Evolutionary conservation across 169 alveolate genomes (phyloP).

Genomic region (Plasmodium berghei): DNA sequence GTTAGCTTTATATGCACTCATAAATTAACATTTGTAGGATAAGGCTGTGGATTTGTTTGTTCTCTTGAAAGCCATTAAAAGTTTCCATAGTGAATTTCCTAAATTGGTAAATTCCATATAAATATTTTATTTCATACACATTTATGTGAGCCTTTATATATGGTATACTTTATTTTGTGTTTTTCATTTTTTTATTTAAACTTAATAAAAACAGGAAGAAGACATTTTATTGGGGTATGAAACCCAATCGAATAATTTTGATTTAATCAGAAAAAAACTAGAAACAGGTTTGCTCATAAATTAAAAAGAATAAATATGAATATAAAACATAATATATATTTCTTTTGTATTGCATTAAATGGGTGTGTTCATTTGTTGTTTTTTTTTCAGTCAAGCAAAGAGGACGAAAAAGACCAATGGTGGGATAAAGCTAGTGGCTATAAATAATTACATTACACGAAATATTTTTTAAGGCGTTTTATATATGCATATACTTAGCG

Average conservation of each 20-base stretch:
- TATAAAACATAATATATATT: neutral
- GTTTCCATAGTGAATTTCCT: constrained; percentile 63
- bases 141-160: neutral
- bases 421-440: constrained; percentile 64
- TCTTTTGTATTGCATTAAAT: too few species aligned
- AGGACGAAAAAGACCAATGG: constrained; percentile 83
- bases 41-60: constrained; percentile 86
- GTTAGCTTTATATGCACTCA: too few species aligned
- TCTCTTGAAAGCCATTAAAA: constrained; percentile 79
- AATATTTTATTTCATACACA: neutral
- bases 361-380: neutral
- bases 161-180: neutral
- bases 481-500: neutral
- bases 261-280: constrained; percentile 28
- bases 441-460: too few species aligned
- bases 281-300: constrained; percentile 39
- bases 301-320: neutral
- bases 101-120: constrained; percentile 9
- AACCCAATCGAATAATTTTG: constrained; percentile 24
- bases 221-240: constrained; percentile 40
- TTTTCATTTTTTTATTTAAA: neutral
- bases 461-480: neutral
- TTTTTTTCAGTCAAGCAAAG: constrained; percentile 78
- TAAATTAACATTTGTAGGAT: constrained; percentile 62
- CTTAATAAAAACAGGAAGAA: constrained; percentile 30